Evolutionary conservation across 352 stramenopile species (phyloP), one percentile per base, ranked within the genome.

Genomic region (Globisporangium spinosum): DNA sequence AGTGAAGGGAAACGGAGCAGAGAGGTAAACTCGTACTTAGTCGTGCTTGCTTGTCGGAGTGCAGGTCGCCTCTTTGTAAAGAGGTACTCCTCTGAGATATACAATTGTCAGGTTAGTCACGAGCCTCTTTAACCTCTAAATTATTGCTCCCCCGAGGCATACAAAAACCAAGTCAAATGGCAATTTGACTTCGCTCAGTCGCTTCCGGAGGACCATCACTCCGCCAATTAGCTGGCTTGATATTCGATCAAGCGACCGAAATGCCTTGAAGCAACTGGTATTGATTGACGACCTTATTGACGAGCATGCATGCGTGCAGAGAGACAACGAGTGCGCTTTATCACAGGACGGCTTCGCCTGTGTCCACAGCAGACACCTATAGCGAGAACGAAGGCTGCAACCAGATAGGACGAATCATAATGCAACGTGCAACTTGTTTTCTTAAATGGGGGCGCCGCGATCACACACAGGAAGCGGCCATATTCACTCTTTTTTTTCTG

Each of bases 371-470:
- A 34, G 43, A 45, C 29, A 23, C 49, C 17, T 25, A 34, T 47
- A 32, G 10, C 17, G 12, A 25, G 20, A 22, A 47, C 13, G 22
- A n/a, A 20, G 32, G 12, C 4, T 43, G 29, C 17, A 29, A 8
- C 17, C 12, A 23, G 22, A 25, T 22, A 17, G 6, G 6, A 8
- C 56, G 15, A 49, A 61, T 2, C 38, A n/a, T 25, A 10, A 47
- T 47, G 56, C 32, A 49, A 47, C 55, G 25, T 60, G 55, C 55
- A 60, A 35, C 23, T 60, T 60, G 55, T 38, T 45, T 60, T 45
- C 32, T 15, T 43, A 29, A 27, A 8, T 17, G 35, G 55, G 5
- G 2, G 29, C 29, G 7, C 13, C 53, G 13, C 43, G 4, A 10
- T 49, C 43, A 22, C 43, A 49, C 40, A n/a, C 40, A n/a, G 15